These are phyloP conservation scores for Pseudopithomyces chartarum DNA, from an alignment of 2,329 filamentous ascomycete genomes.

Conservation along the genomic window DNA sequence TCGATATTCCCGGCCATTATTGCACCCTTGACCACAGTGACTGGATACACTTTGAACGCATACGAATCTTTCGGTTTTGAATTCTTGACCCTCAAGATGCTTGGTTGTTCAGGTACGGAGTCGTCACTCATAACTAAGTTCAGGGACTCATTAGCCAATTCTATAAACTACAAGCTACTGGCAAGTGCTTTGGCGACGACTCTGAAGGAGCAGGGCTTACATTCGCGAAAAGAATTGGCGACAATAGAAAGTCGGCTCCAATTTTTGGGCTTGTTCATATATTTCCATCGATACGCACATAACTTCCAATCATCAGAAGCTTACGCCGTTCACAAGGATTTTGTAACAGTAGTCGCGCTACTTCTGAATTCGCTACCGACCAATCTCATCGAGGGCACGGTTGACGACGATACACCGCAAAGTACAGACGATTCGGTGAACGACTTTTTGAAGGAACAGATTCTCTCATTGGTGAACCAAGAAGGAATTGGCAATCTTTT, in stretches of 20 bases:
- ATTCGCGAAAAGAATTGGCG: conserved; percentile 32
- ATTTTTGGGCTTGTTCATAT: conserved; percentile 65
- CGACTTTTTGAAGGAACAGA: conserved; percentile 64
- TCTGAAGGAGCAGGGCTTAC: conserved; percentile 31
- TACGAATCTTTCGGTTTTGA: conserved; percentile 46
- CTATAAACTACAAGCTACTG: conserved; percentile 57
- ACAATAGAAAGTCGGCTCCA: conserved; percentile 55
- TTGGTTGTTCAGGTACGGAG: conserved; percentile 31
- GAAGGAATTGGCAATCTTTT: conserved; percentile 72
- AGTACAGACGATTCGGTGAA: conserved; percentile 35
- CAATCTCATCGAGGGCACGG: conserved; percentile 58
- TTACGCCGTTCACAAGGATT: conserved; percentile 56
- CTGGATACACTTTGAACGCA: conserved; percentile 41
- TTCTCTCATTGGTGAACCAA: conserved; percentile 75
- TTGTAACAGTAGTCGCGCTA: conserved; percentile 60
- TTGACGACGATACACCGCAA: conserved; percentile 35
- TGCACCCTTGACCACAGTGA: conserved; percentile 38
- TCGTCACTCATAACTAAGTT: conserved; percentile 29
- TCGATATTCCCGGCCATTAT: conserved; percentile 28
- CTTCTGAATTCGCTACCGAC: conserved; percentile 62
- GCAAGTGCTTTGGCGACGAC: conserved; percentile 36
- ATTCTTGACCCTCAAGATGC: conserved; percentile 51
- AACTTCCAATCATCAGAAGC: conserved; percentile 43
- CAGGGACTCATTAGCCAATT: conserved; percentile 48
- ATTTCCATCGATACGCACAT: conserved; percentile 58